These are phyloP conservation scores for Waltiozyma sp. DNA, from an alignment of 1,139 yeast genomes.

Conservation along the genomic window DNA sequence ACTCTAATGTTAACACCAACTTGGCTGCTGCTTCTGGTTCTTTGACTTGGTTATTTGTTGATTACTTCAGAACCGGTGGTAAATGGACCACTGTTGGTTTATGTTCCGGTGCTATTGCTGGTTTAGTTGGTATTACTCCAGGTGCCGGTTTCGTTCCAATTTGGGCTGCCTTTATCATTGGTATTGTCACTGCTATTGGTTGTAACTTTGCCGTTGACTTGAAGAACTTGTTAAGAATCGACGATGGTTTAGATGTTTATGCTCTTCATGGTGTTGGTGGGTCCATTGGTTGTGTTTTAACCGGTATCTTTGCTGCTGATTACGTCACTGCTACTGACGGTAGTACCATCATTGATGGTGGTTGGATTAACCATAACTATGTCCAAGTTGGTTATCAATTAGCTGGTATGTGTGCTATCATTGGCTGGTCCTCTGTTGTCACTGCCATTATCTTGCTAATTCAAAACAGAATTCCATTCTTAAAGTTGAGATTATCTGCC, in stretches of 20 bases:
- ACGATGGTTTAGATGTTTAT: constrained; percentile 93
- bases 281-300: constrained; percentile 66
- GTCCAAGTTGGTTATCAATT: constrained; percentile 87
- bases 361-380: constrained; percentile 90
- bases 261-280: constrained; percentile 95
- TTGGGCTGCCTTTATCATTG: constrained; percentile 78
- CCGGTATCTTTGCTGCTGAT: constrained; percentile 91
- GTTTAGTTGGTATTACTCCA: constrained; percentile 92
- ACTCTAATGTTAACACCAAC: constrained; percentile 86
- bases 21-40: constrained; percentile 90
- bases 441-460: constrained; percentile 59
- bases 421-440: constrained; percentile 71
- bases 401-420: constrained; percentile 70
- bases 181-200: constrained; percentile 64
- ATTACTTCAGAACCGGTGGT: constrained; percentile 77
- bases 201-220: constrained; percentile 82
- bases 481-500: constrained; percentile 74
- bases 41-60: constrained; percentile 86
- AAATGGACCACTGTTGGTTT: constrained; percentile 94
- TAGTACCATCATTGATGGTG: constrained; percentile 58
- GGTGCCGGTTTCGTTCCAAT: constrained; percentile 95
- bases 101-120: constrained; percentile 90
- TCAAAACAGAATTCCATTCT: constrained; percentile 75
- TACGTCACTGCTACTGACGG: constrained; percentile 75
- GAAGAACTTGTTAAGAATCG: constrained; percentile 62